Conservation (phyloP, 2,329 filamentous ascomycete genomes). For the Exophiala sp. region DNA sequence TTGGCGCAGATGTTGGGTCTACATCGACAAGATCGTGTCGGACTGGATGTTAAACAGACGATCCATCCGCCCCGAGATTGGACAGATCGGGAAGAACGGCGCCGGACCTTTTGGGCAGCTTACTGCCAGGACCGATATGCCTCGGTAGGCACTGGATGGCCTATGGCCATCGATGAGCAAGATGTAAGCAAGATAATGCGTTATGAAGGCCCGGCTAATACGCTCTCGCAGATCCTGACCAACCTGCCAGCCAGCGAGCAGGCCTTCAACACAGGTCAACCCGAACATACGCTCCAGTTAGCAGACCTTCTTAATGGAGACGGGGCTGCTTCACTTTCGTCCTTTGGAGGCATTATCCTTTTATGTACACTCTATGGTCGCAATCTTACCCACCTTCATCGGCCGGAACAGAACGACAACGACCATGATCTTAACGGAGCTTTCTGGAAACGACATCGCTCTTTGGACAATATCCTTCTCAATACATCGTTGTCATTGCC, state of each 20-base stretch:
- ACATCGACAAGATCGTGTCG: conserved; percentile 74
- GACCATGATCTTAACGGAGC: conserved; percentile 85
- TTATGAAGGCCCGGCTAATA: conserved; percentile 24
- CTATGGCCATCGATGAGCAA: conserved; percentile 84
- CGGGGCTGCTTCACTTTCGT: conserved; percentile 67
- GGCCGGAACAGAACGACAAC: conserved; percentile 71
- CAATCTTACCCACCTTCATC: conserved; percentile 85
- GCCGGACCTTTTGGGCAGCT: conserved; percentile 90
- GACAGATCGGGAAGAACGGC: conserved; percentile 86
- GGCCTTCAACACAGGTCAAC: conserved; percentile 71
- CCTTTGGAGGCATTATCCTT: conserved; percentile 73
- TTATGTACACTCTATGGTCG: conserved; percentile 87
- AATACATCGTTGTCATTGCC: conserved; percentile 84
- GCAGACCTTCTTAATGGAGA: conserved; percentile 55
- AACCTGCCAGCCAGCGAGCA: conserved; percentile 79
- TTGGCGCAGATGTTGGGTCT: conserved; percentile 88
- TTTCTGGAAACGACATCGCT: conserved; percentile 90
- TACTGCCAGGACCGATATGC: conserved; percentile 89
- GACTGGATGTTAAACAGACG: conserved; percentile 88
- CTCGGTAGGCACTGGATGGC: conserved; percentile 95
- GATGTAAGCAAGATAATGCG: conserved; percentile 50
- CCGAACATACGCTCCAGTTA: conserved; percentile 65
- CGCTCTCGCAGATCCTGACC: conserved; percentile 60
- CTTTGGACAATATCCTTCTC: conserved; percentile 82
- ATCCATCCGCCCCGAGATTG: conserved; percentile 80